phyloP scores from a whole-genome alignment of 805 yeast genomes.

The Lachancea meyersii region DNA sequence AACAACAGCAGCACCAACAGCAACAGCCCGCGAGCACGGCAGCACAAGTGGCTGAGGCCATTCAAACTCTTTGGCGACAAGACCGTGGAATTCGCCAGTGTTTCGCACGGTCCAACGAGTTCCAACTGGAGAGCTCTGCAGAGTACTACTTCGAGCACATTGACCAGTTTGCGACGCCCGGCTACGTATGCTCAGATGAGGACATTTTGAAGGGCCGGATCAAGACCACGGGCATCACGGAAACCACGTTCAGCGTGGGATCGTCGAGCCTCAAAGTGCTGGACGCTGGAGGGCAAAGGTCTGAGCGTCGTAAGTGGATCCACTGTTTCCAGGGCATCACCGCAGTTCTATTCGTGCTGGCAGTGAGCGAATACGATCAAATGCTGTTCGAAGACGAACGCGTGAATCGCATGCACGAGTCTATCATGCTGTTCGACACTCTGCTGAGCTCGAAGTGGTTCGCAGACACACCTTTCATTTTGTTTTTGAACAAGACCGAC shows the following conservation, averaged over 20 bases:
- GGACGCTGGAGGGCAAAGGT: conserved; percentile 96
- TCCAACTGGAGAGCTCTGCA: conserved; percentile 81
- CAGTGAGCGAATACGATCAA: conserved; percentile 90
- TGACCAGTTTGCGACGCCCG: conserved; percentile 53
- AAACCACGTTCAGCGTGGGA: conserved; percentile 67
- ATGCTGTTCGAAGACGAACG: conserved; percentile 81
- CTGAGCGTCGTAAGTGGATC: conserved; percentile 90
- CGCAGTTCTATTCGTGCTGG: conserved; percentile 80
- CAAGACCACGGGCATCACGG: conserved; percentile 93
- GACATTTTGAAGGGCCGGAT: conserved; percentile 88
- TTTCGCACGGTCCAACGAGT: conserved; percentile 58
- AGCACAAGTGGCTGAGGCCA: conserved; percentile 63
- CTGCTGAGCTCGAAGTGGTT: conserved; percentile 85
- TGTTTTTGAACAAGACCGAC: conserved; percentile 87
- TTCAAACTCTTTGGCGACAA: conserved; percentile 57
- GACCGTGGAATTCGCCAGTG: conserved; percentile 63
- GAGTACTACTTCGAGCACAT: conserved; percentile 73
- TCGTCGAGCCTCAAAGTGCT: conserved; percentile 64
- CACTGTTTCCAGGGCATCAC: conserved; percentile 90
- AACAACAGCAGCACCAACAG: conserved; percentile 10
- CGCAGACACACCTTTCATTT: conserved; percentile 73
- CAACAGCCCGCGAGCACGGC: conserved; percentile 29
- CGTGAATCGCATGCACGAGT: conserved; percentile 87
- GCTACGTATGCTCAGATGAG: conserved; percentile 65
- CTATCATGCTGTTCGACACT: conserved; percentile 76